Conservation (phyloP, 2,329 filamentous ascomycete genomes). For the Fusarium sp. region DNA sequence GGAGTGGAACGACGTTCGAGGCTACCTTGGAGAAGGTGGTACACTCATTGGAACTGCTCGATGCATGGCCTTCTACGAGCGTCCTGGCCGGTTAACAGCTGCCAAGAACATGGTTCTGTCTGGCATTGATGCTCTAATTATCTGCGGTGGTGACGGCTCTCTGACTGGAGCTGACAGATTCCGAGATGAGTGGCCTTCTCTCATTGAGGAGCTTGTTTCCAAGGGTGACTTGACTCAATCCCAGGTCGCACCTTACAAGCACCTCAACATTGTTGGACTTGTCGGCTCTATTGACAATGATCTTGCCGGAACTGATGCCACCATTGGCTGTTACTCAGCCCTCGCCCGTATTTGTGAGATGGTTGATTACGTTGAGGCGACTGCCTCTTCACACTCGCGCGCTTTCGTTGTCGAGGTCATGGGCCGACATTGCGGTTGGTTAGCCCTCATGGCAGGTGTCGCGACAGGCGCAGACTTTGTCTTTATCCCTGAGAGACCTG, state of each 20-base stretch:
- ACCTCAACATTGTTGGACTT: slow-evolving; percentile 95
- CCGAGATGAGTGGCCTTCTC: slow-evolving; percentile 88
- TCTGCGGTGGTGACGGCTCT: slow-evolving; percentile 96
- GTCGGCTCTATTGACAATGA: slow-evolving; percentile 99
- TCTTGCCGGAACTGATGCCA: slow-evolving; percentile 95
- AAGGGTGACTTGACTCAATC: slow-evolving; percentile 77
- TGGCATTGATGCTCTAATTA: slow-evolving; percentile 95
- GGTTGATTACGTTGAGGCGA: slow-evolving; percentile 97
- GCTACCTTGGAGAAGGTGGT: slow-evolving; percentile 93
- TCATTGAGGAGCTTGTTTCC: slow-evolving; percentile 86
- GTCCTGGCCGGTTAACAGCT: slow-evolving; percentile 83
- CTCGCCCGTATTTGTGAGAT: slow-evolving; percentile 93
- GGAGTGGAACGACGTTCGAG: slow-evolving; percentile 93
- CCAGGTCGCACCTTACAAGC: slow-evolving; percentile 81
- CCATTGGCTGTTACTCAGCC: slow-evolving; percentile 96
- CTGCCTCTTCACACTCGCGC: slow-evolving; percentile 91
- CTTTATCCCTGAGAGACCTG: slow-evolving; percentile 95
- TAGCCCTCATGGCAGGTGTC: slow-evolving; percentile 95
- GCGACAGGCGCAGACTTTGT: slow-evolving; percentile 96
- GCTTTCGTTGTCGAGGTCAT: slow-evolving; percentile 99
- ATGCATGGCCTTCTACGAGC: slow-evolving; percentile 92
- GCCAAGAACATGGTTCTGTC: slow-evolving; percentile 95
- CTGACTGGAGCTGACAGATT: slow-evolving; percentile 96
- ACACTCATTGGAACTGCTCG: slow-evolving; percentile 96
- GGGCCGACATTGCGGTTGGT: slow-evolving; percentile 97